A percentile compares a stretch with the other conserved stretches of the same genome.
phyloP scores from a whole-genome alignment of 345 rosid genomes.

The Garcia nutans region DNA sequence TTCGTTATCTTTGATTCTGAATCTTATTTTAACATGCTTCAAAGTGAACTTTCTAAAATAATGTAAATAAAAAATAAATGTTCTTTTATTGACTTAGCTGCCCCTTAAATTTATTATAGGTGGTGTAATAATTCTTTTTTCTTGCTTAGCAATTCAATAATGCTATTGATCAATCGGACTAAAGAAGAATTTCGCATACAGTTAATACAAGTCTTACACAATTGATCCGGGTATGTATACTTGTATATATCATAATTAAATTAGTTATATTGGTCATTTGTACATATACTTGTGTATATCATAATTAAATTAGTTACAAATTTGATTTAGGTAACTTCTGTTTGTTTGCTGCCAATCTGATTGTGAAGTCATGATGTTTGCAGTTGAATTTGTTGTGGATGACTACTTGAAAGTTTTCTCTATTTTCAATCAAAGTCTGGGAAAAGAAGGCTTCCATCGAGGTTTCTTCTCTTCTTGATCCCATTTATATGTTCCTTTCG shows the following conservation, averaged over 20 bases:
- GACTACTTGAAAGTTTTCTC: constrained; percentile 2
- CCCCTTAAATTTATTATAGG: neutral
- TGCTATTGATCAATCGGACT: no score
- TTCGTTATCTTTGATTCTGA: neutral
- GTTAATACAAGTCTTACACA: no score
- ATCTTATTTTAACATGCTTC: neutral
- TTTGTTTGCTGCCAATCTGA: no score
- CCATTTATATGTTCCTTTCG: constrained; percentile 27
- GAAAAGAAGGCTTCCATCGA: constrained; percentile 34
- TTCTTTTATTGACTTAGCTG: neutral
- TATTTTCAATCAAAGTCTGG: constrained; percentile 34
- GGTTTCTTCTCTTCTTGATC: constrained; percentile 43
- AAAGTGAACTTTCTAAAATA: neutral
- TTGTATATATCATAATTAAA: no score
- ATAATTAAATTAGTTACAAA: no score
- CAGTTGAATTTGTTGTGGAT: neutral
- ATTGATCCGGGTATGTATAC: no score
- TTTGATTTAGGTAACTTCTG: no score
- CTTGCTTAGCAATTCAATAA: neutral
- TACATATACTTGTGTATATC: no score
- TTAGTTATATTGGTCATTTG: no score
- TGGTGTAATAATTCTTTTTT: neutral
- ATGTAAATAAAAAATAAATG: neutral
- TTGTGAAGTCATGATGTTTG: no score
- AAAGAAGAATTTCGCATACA: no score